A percentile compares a stretch with the other conserved stretches of the same genome.
Evolutionary conservation across 331 rosid genomes (phyloP).

Genomic region (Telfairia occidentalis): DNA sequence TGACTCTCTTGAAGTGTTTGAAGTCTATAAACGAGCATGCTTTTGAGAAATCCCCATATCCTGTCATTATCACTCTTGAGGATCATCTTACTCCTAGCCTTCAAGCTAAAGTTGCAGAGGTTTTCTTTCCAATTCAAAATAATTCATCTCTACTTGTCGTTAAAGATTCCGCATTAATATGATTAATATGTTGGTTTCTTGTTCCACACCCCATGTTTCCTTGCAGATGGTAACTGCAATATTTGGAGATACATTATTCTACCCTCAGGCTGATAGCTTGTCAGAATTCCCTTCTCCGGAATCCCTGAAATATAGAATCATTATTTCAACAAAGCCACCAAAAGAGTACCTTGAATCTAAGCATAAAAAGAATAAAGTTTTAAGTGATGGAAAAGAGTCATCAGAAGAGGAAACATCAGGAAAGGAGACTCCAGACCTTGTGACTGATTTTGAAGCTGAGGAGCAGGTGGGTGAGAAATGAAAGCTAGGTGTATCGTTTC

Average conservation of each 20-base stretch:
- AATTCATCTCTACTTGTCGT: background rate
- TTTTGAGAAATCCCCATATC: slow-evolving; percentile 65
- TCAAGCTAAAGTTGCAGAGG: slow-evolving; percentile 83
- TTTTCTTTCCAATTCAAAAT: slow-evolving; percentile 4
- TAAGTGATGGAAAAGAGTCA: slow-evolving; percentile 34
- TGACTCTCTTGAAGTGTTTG: slow-evolving; percentile 62
- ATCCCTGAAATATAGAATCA: slow-evolving; percentile 46
- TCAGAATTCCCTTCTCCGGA: slow-evolving; percentile 80
- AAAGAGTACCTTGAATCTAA: slow-evolving; percentile 39
- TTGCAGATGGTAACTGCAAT: slow-evolving; percentile 48
- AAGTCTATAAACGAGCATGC: slow-evolving; percentile 75
- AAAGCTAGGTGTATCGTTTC: background rate
- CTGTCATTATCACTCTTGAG: slow-evolving; percentile 74
- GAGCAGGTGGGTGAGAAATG: slow-evolving; percentile 33
- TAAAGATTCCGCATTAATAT: background rate
- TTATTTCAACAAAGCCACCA: slow-evolving; percentile 85
- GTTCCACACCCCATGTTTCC: background rate
- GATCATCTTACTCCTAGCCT: slow-evolving; percentile 72
- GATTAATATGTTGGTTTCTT: background rate
- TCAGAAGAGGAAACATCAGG: slow-evolving; percentile 36
- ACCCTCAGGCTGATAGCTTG: slow-evolving; percentile 39
- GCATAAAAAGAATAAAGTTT: slow-evolving; percentile 20
- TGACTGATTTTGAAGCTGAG: slow-evolving; percentile 22
- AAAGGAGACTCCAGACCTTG: slow-evolving; percentile 16
- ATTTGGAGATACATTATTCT: slow-evolving; percentile 64